Percentiles rank a stretch among this genome's conserved stretches.
Evolutionary conservation across 108 stramenopile genomes (phyloP).

Genomic region (Pseudonitzschia delicatissima): DNA sequence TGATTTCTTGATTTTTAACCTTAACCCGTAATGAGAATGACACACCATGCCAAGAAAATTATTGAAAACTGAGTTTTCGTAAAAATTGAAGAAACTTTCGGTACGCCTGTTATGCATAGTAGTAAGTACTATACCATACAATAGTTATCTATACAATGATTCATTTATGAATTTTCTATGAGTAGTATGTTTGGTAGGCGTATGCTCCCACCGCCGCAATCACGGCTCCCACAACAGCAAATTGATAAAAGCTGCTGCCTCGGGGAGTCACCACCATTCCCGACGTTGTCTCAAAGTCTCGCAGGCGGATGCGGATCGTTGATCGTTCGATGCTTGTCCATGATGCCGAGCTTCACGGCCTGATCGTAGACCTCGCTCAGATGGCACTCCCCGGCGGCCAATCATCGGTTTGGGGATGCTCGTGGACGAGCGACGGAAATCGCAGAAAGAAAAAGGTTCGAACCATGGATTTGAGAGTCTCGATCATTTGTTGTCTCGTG

Average conservation of each 20-base stretch:
- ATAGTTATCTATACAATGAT: too few species aligned
- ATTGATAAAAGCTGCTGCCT: not conserved
- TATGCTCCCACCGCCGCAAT: not conserved
- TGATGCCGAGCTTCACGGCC: constrained; percentile 37
- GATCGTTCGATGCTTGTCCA: constrained; percentile 34
- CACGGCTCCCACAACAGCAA: not conserved
- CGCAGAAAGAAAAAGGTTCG: constrained; percentile 32
- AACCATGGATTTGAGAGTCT: constrained; percentile 10
- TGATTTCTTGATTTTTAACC: too few species aligned
- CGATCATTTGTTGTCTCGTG: constrained; percentile 23
- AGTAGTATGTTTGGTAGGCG: not conserved
- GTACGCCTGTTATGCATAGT: too few species aligned
- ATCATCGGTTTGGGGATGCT: constrained; percentile 36
- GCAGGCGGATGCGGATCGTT: constrained; percentile 43
- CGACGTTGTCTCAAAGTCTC: constrained; percentile 41
- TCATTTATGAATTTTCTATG: too few species aligned
- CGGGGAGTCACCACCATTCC: constrained; percentile 34
- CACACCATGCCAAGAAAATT: too few species aligned
- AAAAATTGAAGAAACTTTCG: too few species aligned
- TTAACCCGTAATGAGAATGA: too few species aligned
- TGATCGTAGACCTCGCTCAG: constrained; percentile 43
- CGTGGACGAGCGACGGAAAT: constrained; percentile 31
- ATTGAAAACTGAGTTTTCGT: too few species aligned
- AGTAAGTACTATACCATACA: too few species aligned
- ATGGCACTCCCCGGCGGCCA: constrained; percentile 8